Conservation (phyloP, 495 filamentous ascomycete species). For the Podospora fimiseda region DNA sequence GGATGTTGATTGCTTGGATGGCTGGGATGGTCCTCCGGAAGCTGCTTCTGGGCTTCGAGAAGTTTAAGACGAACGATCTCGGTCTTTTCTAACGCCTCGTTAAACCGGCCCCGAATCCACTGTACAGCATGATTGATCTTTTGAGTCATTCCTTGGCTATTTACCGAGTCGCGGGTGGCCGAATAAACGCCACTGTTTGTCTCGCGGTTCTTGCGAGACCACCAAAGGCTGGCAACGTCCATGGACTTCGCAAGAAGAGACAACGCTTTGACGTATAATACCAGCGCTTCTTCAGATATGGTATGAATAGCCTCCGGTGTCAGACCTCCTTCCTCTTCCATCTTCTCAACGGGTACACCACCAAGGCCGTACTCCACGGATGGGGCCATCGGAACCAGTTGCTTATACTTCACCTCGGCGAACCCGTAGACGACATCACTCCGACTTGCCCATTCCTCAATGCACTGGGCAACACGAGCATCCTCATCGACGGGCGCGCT, state of each 20-base stretch:
- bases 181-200: constrained; percentile 40
- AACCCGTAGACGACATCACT: constrained; percentile 96
- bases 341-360: constrained; percentile 42
- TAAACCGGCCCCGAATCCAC: constrained; percentile 90
- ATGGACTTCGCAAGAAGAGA: constrained; percentile 87
- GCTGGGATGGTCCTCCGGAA: constrained; percentile 78
- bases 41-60: constrained; percentile 73
- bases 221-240: constrained; percentile 93
- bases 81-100: constrained; percentile 92
- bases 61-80: constrained; percentile 85
- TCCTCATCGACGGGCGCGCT: constrained; percentile 70
- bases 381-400: constrained; percentile 80
- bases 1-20: constrained; percentile 67
- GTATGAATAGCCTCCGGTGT: constrained; percentile 80
- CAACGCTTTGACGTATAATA: constrained; percentile 91
- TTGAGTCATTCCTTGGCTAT: constrained; percentile 50
- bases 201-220: constrained; percentile 70
- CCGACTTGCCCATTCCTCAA: constrained; percentile 85
- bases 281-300: constrained; percentile 88
- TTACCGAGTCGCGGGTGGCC: constrained; percentile 38
- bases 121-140: constrained; percentile 91
- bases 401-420: constrained; percentile 97
- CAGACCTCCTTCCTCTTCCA: constrained; percentile 60
- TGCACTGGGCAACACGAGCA: constrained; percentile 62
- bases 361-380: constrained; percentile 65